A percentile compares a stretch with the other conserved stretches of the same genome.
Conservation (phyloP, 2,329 filamentous ascomycete genomes). For the Calonectria crousiana region DNA sequence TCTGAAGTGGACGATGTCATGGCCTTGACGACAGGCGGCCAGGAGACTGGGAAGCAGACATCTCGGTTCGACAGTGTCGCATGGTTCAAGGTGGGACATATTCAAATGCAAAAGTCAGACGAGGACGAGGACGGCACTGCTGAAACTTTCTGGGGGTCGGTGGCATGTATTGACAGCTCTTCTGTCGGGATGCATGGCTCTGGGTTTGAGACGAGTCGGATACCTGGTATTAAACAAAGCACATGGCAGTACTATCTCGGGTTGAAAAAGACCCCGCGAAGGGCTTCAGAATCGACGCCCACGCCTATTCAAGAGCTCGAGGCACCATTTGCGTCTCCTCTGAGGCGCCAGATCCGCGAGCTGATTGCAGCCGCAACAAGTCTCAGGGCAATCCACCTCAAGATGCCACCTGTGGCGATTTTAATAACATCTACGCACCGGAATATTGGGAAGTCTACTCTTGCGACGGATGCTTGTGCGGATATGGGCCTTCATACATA, state of each 20-base stretch:
- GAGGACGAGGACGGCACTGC: conserved; percentile 70
- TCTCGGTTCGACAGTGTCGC: conserved; percentile 73
- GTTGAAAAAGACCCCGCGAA: conserved; percentile 73
- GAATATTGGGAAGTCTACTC: conserved; percentile 89
- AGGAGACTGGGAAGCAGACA: conserved; percentile 40
- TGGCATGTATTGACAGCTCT: conserved; percentile 86
- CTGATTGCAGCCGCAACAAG: conserved; percentile 91
- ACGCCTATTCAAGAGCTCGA: conserved; percentile 59
- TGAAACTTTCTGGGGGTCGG: conserved; percentile 84
- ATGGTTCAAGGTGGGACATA: conserved; percentile 92
- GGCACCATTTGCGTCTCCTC: conserved; percentile 65
- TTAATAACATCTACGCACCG: conserved; percentile 92
- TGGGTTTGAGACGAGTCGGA: conserved; percentile 84
- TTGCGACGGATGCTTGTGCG: conserved; percentile 81
- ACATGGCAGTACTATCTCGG: conserved; percentile 94
- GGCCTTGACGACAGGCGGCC: conserved; percentile 60
- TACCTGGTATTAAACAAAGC: conserved; percentile 81
- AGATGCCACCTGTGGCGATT: conserved; percentile 89
- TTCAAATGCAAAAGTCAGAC: conserved; percentile 68
- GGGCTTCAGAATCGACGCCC: conserved; percentile 51
- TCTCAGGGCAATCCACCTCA: conserved; percentile 85
- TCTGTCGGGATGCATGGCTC: conserved; percentile 93
- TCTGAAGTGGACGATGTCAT: conserved; percentile 79
- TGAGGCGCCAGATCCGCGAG: conserved; percentile 81
- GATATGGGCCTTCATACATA: conserved; percentile 94